These are phyloP conservation scores for Trichoderma gracile DNA, from an alignment of 2,329 filamentous ascomycete genomes.

Conservation along the genomic window DNA sequence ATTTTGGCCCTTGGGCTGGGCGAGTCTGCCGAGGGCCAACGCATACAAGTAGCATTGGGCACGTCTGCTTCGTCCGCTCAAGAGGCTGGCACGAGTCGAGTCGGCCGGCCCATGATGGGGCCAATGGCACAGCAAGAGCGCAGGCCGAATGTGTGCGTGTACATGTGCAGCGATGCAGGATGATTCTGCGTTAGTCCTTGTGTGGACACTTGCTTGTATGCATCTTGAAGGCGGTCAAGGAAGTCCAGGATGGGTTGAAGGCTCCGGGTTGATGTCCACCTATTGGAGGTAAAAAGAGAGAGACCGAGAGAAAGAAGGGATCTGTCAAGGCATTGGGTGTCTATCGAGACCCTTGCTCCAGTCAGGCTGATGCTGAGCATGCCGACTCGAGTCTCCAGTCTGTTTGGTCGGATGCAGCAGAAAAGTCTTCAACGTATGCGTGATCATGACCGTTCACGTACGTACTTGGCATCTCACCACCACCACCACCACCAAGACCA, in stretches of 20 bases:
- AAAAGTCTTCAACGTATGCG: too few species aligned
- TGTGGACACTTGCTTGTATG: too few species aligned
- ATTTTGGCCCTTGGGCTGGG: constrained; percentile 16
- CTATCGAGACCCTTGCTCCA: neutral
- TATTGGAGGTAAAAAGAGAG: neutral
- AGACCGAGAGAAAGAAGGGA: neutral
- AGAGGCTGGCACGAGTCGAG: constrained; percentile 13
- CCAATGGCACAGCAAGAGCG: neutral
- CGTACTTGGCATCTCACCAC: too few species aligned
- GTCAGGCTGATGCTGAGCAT: too few species aligned
- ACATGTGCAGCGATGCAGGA: neutral
- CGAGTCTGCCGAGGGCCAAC: constrained; percentile 23
- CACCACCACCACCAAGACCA: too few species aligned
- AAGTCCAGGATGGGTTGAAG: neutral
- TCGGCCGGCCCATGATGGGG: constrained; percentile 1
- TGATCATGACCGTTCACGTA: too few species aligned
- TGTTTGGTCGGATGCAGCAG: too few species aligned
- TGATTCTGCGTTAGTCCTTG: neutral
- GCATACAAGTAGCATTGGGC: constrained; percentile 20
- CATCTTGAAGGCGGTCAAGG: too few species aligned
- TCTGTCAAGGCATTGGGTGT: too few species aligned
- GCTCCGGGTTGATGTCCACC: neutral
- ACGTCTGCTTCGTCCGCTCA: constrained; percentile 20
- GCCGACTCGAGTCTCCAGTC: too few species aligned
- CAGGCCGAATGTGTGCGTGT: neutral